Evolutionary conservation across 2,329 filamentous ascomycete genomes (phyloP), one percentile per base, ranked within the genome.

Genomic region (Drechslerella dactyloides): DNA sequence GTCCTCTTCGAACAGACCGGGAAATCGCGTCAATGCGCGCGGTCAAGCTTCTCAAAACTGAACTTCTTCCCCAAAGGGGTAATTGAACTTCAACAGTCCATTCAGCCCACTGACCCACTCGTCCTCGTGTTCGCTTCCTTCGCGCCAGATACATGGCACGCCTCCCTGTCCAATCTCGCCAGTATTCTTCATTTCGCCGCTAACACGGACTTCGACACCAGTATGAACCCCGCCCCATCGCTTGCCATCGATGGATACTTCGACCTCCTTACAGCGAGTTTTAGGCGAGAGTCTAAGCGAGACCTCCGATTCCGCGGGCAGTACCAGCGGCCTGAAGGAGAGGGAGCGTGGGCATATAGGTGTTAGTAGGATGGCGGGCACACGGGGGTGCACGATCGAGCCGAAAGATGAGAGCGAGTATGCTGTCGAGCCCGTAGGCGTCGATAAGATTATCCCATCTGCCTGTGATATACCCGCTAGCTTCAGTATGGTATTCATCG

Each of bases 91-190:
- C 76, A 99, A 81, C 77, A 97, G 79, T 8, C 91, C 91, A 78
- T 96, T 99, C 78, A 99, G 80, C 0, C 94, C 93, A 0, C 93
- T 93, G 1, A 99, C 93, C 94, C 94, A 99, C 17, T 93, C 91
- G 79, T 97, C 93, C 77, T 97, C 91, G 51, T 88, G 85, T 74
- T 88, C 85, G 23, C 79, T 78, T 1, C 80, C 81, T 23, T 77
- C 78, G 60, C 40, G 79, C 79, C 23, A 83, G 82, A 76, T 80
- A 19, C 59, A 73, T 15, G 69, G 69, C 77, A 82, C 42, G 78
- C 80, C 2, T 79, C 11, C 81, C 76, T 72, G 60, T 21, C 55
- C 60, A 19, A 59, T 19, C n/a, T 56, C 60, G 23, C 60, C 56
- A 48, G 79, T 33, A 97, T 84, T 84, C 53, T 96, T 89, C 73